Conservation (phyloP, 345 rosid genomes). For the Excoecaria agallocha region DNA sequence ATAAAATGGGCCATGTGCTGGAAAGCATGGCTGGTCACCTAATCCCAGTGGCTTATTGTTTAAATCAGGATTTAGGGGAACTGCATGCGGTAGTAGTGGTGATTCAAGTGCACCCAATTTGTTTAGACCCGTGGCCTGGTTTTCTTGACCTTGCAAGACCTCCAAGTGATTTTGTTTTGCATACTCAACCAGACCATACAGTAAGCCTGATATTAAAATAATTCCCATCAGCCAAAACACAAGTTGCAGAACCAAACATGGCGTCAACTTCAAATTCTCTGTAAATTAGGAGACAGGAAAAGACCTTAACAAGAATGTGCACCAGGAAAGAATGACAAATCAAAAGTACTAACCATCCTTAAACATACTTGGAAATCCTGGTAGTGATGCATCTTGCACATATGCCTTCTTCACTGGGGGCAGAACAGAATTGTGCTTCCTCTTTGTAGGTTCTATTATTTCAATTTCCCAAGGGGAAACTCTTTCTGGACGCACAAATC, state of each 20-base stretch:
- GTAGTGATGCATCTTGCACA: slow-evolving; percentile 20
- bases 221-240: slow-evolving; percentile 7
- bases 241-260: neutral
- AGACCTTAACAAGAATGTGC: neutral
- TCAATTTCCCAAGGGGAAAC: slow-evolving; percentile 59
- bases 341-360: slow-evolving; percentile 33
- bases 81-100: slow-evolving; percentile 12
- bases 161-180: slow-evolving; percentile 21
- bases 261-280: neutral
- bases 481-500: slow-evolving; percentile 29
- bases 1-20: slow-evolving; percentile 17
- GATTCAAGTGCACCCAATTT: slow-evolving; percentile 14
- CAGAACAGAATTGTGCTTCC: slow-evolving; percentile 22
- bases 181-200: slow-evolving; percentile 21
- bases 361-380: slow-evolving; percentile 22
- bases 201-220: slow-evolving; percentile 20
- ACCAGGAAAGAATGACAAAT: neutral
- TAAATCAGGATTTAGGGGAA: slow-evolving; percentile 17
- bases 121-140: slow-evolving; percentile 6
- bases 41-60: slow-evolving; percentile 4
- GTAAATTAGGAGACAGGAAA: neutral
- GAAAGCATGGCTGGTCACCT: slow-evolving; percentile 20
- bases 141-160: slow-evolving; percentile 71
- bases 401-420: slow-evolving; percentile 29
- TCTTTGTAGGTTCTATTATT: slow-evolving; percentile 22